Conservation (phyloP, 2,329 filamentous ascomycete genomes). For the Aspergillus ibericus region DNA sequence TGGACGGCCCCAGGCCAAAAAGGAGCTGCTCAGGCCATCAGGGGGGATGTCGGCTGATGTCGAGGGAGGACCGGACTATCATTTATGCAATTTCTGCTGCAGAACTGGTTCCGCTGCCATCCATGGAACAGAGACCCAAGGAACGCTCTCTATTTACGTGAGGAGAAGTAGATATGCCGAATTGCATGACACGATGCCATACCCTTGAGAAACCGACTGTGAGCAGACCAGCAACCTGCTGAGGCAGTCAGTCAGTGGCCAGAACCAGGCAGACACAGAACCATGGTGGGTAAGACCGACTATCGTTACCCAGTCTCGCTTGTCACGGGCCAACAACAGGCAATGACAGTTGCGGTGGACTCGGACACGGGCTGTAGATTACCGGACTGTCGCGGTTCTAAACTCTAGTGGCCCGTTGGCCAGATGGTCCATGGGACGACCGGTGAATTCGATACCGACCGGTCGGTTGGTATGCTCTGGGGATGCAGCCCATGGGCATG, state of each 20-base stretch:
- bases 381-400: not conserved
- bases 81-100: not conserved
- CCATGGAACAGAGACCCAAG: conserved; percentile 17
- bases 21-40: not conserved
- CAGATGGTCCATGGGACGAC: not conserved
- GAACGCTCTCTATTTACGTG: conserved; percentile 20
- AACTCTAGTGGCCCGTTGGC: not conserved
- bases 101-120: conserved; percentile 11
- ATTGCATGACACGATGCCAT: no score
- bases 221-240: not conserved
- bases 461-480: not conserved
- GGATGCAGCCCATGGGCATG: not conserved
- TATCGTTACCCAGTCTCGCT: conserved; percentile 5
- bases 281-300: not conserved
- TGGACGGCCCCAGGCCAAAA: not conserved
- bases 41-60: not conserved
- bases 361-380: conserved; percentile 10
- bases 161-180: not conserved
- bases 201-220: not conserved
- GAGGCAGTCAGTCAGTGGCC: not conserved
- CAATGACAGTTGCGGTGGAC: conserved; percentile 9
- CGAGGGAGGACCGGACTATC: not conserved
- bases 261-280: not conserved
- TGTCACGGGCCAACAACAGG: conserved; percentile 6
- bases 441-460: not conserved